Evolutionary conservation across 2,329 filamentous ascomycete species (phyloP).

Genomic region (Monilinia aucupariae): DNA sequence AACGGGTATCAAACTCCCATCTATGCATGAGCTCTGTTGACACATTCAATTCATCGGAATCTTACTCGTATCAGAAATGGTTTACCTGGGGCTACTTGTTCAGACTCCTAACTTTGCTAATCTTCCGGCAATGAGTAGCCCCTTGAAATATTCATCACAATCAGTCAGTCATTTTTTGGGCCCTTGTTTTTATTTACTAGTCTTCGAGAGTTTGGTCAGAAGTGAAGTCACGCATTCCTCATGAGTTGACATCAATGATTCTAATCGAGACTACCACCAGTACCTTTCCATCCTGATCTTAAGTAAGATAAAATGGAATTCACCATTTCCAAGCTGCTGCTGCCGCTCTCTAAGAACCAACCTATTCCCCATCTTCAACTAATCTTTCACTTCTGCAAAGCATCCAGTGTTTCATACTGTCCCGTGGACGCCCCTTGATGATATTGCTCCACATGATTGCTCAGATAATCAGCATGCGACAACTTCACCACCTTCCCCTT

Average conservation of each 20-base stretch:
- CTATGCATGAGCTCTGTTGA: background rate
- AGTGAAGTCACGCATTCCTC: too few species aligned
- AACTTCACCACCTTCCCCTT: constrained; percentile 1
- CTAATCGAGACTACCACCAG: background rate
- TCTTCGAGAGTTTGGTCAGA: background rate
- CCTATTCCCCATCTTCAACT: background rate
- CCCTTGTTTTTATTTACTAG: too few species aligned
- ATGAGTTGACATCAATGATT: background rate
- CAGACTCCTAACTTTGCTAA: too few species aligned
- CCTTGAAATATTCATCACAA: background rate
- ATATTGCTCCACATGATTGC: background rate
- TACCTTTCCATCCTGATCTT: background rate
- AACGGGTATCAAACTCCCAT: background rate
- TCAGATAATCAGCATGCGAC: background rate
- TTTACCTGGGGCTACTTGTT: too few species aligned
- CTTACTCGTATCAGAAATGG: too few species aligned
- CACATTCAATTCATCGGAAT: too few species aligned
- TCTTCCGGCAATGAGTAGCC: background rate
- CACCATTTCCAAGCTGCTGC: background rate
- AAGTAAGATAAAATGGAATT: too few species aligned
- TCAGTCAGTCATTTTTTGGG: too few species aligned
- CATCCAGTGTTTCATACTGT: background rate
- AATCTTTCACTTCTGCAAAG: background rate
- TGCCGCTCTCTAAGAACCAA: background rate
- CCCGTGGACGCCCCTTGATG: background rate